phyloP scores from a whole-genome alignment of 805 yeast species.

The Schwanniomyces yamadae region DNA sequence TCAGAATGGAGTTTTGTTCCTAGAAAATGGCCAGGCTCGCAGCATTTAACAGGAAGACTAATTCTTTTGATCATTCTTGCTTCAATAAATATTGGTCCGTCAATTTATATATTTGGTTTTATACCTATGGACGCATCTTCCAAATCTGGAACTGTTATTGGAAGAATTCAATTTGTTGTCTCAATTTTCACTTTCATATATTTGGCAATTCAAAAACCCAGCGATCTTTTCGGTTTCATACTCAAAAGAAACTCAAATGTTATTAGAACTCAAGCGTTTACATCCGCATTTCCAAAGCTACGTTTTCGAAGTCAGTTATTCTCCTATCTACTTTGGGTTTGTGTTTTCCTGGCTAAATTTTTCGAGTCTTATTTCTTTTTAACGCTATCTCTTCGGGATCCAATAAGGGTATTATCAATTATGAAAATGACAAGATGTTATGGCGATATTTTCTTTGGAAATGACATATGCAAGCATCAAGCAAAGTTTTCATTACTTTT shows the following conservation, averaged over 20 bases:
- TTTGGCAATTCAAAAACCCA: constrained; percentile 28
- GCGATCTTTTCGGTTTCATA: constrained; percentile 15
- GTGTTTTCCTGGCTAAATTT: constrained; percentile 33
- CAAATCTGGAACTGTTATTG: constrained; percentile 20
- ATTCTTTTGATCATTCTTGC: constrained; percentile 14
- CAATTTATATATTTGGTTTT: constrained; percentile 28
- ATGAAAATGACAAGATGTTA: constrained; percentile 27
- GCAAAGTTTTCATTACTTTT: constrained; percentile 24
- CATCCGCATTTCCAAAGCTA: constrained; percentile 25
- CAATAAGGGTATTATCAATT: constrained; percentile 26
- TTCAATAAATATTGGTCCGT: constrained; percentile 24
- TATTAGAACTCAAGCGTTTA: constrained; percentile 14
- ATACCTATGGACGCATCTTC: constrained; percentile 24
- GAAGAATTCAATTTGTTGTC: constrained; percentile 25
- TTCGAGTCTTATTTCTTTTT: constrained; percentile 36
- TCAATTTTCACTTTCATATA: constrained; percentile 29
- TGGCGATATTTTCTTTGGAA: constrained; percentile 26
- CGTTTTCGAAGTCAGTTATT: constrained; percentile 18
- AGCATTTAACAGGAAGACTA: constrained; percentile 15
- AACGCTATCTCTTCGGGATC: constrained; percentile 35
- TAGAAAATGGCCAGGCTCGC: constrained; percentile 22
- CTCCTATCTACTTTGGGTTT: constrained; percentile 29
- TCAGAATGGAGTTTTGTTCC: constrained; percentile 27
- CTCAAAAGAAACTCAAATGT: constrained; percentile 7
- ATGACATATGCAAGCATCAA: constrained; percentile 25